Evolutionary conservation across 169 alveolate genomes (phyloP).

Genomic region (Eimeria brunetti): DNA sequence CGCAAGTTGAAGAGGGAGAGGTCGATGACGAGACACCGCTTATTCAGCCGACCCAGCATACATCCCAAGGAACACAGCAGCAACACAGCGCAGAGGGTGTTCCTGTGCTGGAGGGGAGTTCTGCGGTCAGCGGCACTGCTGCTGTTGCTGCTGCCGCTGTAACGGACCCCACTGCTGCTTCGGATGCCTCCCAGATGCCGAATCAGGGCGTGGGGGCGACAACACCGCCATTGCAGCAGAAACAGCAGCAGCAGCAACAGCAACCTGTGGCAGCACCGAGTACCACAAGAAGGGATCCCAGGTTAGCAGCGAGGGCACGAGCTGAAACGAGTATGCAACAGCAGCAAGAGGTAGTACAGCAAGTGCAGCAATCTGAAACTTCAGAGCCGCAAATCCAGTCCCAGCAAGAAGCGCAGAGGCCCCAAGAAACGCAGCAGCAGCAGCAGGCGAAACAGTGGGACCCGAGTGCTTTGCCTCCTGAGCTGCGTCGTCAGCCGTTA

Average conservation of each 20-base stretch:
- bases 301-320: constrained; percentile 63
- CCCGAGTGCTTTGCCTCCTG: constrained; percentile 35
- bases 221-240: neutral
- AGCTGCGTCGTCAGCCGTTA: constrained; percentile 67
- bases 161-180: neutral
- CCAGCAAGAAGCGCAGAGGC: constrained; percentile 2
- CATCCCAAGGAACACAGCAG: constrained; percentile 11
- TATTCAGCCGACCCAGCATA: constrained; percentile 2
- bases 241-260: constrained; percentile 21
- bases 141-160: neutral
- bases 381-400: neutral
- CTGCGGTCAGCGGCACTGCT: neutral
- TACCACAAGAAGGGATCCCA: constrained; percentile 33
- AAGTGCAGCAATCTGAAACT: neutral
- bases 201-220: constrained; percentile 15
- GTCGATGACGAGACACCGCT: constrained; percentile 46
- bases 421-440: constrained; percentile 37
- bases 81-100: neutral
- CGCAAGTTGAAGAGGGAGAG: constrained; percentile 63
- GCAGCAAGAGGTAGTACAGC: constrained; percentile 26
- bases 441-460: constrained; percentile 28
- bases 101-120: neutral
- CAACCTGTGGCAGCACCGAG: constrained; percentile 19
- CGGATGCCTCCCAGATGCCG: neutral
- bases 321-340: constrained; percentile 37